Evolutionary conservation across 257 asterid species (phyloP).

Genomic region (Solanum microdontum): DNA sequence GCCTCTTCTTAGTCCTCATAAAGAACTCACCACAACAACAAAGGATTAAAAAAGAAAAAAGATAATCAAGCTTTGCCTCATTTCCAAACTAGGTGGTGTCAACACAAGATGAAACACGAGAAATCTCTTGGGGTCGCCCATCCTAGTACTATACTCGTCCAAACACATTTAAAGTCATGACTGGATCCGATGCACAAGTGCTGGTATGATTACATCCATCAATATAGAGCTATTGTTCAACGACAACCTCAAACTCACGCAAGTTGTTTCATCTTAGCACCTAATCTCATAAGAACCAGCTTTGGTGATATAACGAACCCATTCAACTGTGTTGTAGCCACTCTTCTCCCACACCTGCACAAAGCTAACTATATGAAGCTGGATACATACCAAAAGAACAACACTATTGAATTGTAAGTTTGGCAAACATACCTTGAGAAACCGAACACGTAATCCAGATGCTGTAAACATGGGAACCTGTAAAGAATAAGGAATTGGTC

Average conservation of each 20-base stretch:
- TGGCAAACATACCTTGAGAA: slow-evolving; percentile 60
- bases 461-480: slow-evolving; percentile 99
- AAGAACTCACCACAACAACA: not conserved
- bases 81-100: not conserved
- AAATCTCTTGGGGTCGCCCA: not conserved
- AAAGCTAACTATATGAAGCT: not conserved
- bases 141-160: not conserved
- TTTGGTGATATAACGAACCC: slow-evolving; percentile 98
- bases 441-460: slow-evolving; percentile 96
- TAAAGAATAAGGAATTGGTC: not conserved
- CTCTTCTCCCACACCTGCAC: slow-evolving; percentile 99
- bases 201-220: not conserved
- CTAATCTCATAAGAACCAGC: slow-evolving; percentile 99
- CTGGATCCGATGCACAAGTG: not conserved
- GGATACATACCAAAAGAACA: not conserved
- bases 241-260: not conserved
- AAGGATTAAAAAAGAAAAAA: not conserved
- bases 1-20: not conserved
- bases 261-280: slow-evolving; percentile 34
- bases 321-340: slow-evolving; percentile 96
- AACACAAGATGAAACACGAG: not conserved
- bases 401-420: not conserved
- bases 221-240: not conserved
- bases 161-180: not conserved
- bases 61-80: not conserved